These are phyloP conservation scores for Achlya hypogyna DNA, from an alignment of 352 stramenopile species.

Conservation along the genomic window DNA sequence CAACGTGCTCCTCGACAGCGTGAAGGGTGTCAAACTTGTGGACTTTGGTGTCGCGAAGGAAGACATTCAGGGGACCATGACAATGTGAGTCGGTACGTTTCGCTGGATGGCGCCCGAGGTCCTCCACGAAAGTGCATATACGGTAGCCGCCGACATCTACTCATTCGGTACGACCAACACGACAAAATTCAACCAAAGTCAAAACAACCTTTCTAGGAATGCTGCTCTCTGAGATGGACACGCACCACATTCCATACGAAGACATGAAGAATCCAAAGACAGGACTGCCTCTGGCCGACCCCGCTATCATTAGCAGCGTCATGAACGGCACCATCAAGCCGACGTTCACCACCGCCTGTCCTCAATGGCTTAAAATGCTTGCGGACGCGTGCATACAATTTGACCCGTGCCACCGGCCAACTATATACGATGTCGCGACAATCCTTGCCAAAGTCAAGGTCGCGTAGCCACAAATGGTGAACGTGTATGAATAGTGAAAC, in stretches of 20 bases:
- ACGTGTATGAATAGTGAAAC: too few species aligned
- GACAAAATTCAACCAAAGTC: too few species aligned
- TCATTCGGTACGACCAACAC: background rate
- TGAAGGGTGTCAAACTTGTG: background rate
- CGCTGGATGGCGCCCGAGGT: conserved; percentile 4
- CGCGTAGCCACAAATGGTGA: too few species aligned
- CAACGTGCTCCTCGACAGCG: background rate
- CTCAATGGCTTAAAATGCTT: conserved; percentile 4
- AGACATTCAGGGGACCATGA: background rate
- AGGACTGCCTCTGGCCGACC: background rate
- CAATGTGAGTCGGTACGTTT: conserved; percentile 7
- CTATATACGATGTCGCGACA: too few species aligned
- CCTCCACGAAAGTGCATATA: background rate
- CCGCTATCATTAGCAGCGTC: conserved; percentile 3
- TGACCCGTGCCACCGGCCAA: too few species aligned
- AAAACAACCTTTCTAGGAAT: too few species aligned
- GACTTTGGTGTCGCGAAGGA: conserved; percentile 13
- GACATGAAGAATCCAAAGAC: background rate
- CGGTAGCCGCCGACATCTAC: conserved; percentile 9
- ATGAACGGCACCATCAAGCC: background rate
- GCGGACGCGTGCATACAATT: too few species aligned
- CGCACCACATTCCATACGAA: conserved; percentile 4
- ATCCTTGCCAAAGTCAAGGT: too few species aligned
- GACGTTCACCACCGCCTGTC: conserved; percentile 1
- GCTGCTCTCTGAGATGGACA: conserved; percentile 16